Conservation (phyloP, 192 early-diverging fungal genomes). For the Podila clonocystis region DNA sequence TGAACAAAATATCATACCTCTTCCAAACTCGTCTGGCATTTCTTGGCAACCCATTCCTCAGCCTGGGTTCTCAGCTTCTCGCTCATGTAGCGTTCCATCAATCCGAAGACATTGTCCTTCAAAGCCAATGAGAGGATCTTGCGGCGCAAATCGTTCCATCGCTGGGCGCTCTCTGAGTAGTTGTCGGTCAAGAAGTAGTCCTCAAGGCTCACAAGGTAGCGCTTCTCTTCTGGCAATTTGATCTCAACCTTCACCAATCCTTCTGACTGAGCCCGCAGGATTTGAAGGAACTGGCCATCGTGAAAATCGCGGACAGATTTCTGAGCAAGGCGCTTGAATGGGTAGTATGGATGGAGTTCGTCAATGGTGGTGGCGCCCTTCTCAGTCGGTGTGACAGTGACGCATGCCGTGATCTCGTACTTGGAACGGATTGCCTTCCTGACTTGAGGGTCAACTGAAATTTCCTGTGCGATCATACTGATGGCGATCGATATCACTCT, state of each 20-base stretch:
- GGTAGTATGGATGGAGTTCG: slow-evolving; percentile 78
- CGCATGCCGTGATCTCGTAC: slow-evolving; percentile 72
- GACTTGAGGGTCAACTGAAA: slow-evolving; percentile 84
- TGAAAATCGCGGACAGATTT: slow-evolving; percentile 81
- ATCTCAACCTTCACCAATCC: slow-evolving; percentile 75
- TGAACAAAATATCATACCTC: slow-evolving; percentile 24
- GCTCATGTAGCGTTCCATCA: slow-evolving; percentile 78
- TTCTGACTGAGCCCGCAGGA: slow-evolving; percentile 76
- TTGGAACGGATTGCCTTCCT: slow-evolving; percentile 78
- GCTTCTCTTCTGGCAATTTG: slow-evolving; percentile 54
- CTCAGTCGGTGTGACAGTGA: slow-evolving; percentile 83
- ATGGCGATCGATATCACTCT: slow-evolving; percentile 69
- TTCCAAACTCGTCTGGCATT: slow-evolving; percentile 73
- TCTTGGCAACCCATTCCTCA: slow-evolving; percentile 71
- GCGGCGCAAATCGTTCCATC: slow-evolving; percentile 84
- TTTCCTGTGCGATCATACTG: slow-evolving; percentile 75
- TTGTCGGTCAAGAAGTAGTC: slow-evolving; percentile 69
- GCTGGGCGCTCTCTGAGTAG: slow-evolving; percentile 64
- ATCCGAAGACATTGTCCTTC: slow-evolving; percentile 74
- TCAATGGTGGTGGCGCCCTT: slow-evolving; percentile 83
- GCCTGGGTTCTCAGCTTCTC: slow-evolving; percentile 81
- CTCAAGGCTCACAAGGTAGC: slow-evolving; percentile 60
- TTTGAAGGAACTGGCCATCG: slow-evolving; percentile 79
- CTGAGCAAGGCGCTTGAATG: slow-evolving; percentile 86
- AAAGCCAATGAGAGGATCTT: slow-evolving; percentile 69